Evolutionary conservation across 2,329 filamentous ascomycete species (phyloP), one percentile per base, ranked within the genome.

Genomic region (Xylaria sp.): DNA sequence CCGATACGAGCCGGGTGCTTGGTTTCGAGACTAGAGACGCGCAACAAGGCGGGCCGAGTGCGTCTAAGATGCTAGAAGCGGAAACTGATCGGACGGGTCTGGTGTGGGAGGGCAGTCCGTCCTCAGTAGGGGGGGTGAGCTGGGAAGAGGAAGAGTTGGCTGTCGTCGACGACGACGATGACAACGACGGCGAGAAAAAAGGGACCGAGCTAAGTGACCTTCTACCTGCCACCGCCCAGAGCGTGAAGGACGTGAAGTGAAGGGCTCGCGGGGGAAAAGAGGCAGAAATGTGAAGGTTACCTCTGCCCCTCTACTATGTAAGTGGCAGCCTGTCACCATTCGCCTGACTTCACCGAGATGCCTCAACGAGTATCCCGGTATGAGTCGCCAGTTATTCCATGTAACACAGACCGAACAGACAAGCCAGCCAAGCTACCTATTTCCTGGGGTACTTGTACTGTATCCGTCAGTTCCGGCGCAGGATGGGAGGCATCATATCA

Each of bases 21-120:
- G 51, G 65, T 64, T 41, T 54, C 50, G 68, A 69, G 65, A 63
- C 60, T 65, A 70, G 10, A 70, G 68, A 67, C 70, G 60, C 68
- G 66, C 65, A 70, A 69, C 66, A 57, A 72, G 70, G 70, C 70
- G 70, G 70, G 65, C 70, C 70, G 70, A 69, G 70, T 62, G 51
- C 65, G 66, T 66, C 55, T 56, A 68, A n/a, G 37, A 66, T 69
- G 41, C 70, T 65, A 64, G 61, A 70, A 66, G 51, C 52, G 68
- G 70, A 58, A 70, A 69, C 52, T 72, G 70, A 72, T 68, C 63
- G 48, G 65, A 48, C 39, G 7, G 20, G 34, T 46, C 34, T 48
- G 65, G 68, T 70, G 65, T 68, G 65, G 70, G 68, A 70, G 70
- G 68, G 65, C 32, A 37, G 34, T 37, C 34, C 28, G 28, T 37